Conservation (phyloP, 768 basidiomycete genomes). For the Sarcodon aspratus region DNA sequence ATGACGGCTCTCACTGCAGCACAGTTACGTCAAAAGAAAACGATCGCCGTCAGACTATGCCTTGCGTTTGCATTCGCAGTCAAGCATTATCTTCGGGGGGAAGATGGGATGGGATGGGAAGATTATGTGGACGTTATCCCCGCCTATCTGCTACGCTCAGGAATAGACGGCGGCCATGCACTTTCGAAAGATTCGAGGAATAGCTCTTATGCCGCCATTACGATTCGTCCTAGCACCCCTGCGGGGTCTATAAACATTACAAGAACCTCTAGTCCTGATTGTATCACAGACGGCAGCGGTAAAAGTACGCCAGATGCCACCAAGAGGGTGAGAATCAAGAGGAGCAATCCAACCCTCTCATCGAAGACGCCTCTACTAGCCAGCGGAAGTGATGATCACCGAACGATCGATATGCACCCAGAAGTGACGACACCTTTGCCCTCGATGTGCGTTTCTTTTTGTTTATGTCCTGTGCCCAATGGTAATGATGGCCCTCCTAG, state of each 20-base stretch:
- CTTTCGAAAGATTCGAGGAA: background rate
- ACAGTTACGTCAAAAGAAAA: slow-evolving; percentile 57
- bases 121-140: slow-evolving; percentile 66
- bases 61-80: slow-evolving; percentile 63
- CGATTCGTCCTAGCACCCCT: too few species aligned
- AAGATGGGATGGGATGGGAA: slow-evolving; percentile 60
- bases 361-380: slow-evolving; percentile 55
- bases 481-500: slow-evolving; percentile 21
- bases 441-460: slow-evolving; percentile 42
- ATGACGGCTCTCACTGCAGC: slow-evolving; percentile 29
- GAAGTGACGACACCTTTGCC: slow-evolving; percentile 56
- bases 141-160: slow-evolving; percentile 25
- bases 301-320: slow-evolving; percentile 15
- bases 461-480: background rate
- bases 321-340: slow-evolving; percentile 59
- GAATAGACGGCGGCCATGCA: background rate
- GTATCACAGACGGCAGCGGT: slow-evolving; percentile 4
- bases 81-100: slow-evolving; percentile 76
- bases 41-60: slow-evolving; percentile 55
- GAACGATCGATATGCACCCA: slow-evolving; percentile 31
- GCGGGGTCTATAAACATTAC: background rate
- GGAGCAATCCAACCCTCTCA: slow-evolving; percentile 46
- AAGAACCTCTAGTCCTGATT: slow-evolving; percentile 1
- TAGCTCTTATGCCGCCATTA: background rate
- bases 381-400: slow-evolving; percentile 50